Percentiles rank a stretch among this genome's conserved stretches.
Evolutionary conservation across 176 grass and related monocot genomes (phyloP).

Genomic region (Juncus inflexus): DNA sequence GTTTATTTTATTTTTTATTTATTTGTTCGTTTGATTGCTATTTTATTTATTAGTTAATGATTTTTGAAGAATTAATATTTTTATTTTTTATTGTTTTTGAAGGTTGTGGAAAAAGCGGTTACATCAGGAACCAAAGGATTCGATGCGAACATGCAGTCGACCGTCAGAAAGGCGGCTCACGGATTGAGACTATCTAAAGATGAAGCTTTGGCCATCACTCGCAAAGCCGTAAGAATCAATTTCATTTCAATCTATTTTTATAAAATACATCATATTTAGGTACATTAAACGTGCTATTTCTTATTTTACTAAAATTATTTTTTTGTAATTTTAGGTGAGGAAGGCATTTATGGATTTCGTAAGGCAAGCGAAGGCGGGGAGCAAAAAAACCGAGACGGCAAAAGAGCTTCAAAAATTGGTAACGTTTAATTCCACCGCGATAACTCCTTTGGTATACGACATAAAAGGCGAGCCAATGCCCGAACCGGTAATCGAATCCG

Average conservation of each 20-base stretch:
- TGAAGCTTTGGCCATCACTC: conserved; percentile 78
- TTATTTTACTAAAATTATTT: background rate
- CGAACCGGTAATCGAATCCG: conserved; percentile 18
- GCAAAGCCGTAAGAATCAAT: conserved; percentile 70
- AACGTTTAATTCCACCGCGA: conserved; percentile 74
- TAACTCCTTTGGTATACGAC: conserved; percentile 68
- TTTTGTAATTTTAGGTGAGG: conserved; percentile 52
- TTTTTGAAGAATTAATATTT: too few species aligned
- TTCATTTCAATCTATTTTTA: conserved; percentile 18
- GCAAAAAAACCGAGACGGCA: conserved; percentile 77
- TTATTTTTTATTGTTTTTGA: background rate
- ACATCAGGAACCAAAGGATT: conserved; percentile 78
- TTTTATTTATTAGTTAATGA: conserved; percentile 3
- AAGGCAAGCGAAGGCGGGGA: conserved; percentile 60
- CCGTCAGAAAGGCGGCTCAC: conserved; percentile 84
- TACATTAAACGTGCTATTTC: conserved; percentile 15
- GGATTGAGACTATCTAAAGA: conserved; percentile 74
- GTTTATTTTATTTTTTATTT: conserved; percentile 17
- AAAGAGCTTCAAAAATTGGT: conserved; percentile 91
- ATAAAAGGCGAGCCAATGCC: conserved; percentile 67
- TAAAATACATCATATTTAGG: conserved; percentile 4
- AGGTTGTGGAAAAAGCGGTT: conserved; percentile 81
- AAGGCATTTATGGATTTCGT: conserved; percentile 74
- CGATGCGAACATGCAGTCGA: conserved; percentile 50
- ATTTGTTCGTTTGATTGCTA: conserved; percentile 30